Evolutionary conservation across 2,329 filamentous ascomycete species (phyloP).

Genomic region (Fusarium aywerte): DNA sequence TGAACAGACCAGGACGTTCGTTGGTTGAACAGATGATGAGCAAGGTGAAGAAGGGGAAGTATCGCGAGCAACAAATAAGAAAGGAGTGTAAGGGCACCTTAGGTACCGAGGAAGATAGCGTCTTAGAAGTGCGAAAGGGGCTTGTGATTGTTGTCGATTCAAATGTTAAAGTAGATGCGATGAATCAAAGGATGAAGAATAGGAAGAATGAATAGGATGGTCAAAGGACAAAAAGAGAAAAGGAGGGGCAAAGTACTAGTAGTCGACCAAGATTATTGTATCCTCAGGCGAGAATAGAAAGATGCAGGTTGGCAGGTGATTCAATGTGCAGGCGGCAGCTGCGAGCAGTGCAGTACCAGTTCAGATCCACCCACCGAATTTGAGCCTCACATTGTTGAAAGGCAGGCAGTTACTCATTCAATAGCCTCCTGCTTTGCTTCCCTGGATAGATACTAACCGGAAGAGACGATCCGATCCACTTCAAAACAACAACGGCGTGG

Average conservation of each 20-base stretch:
- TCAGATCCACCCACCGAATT: background rate
- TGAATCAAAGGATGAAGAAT: slow-evolving; percentile 35
- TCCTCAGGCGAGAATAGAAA: slow-evolving; percentile 38
- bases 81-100: slow-evolving; percentile 32
- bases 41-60: slow-evolving; percentile 6
- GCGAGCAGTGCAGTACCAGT: slow-evolving; percentile 32
- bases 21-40: slow-evolving; percentile 15
- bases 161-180: slow-evolving; percentile 29
- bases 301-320: slow-evolving; percentile 27
- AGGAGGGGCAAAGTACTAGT: slow-evolving; percentile 9
- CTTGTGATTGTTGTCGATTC: slow-evolving; percentile 32
- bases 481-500: slow-evolving; percentile 11
- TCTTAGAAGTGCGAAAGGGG: slow-evolving; percentile 23
- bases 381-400: background rate
- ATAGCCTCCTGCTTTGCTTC: background rate
- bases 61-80: slow-evolving; percentile 25
- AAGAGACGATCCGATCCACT: slow-evolving; percentile 19
- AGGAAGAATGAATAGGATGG: slow-evolving; percentile 21
- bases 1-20: slow-evolving; percentile 17
- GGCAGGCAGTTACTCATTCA: background rate
- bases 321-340: slow-evolving; percentile 38
- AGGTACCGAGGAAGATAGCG: slow-evolving; percentile 22
- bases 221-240: slow-evolving; percentile 1
- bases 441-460: background rate
- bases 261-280: slow-evolving; percentile 18